Evolutionary conservation across 805 yeast species (phyloP).

Genomic region (Wickerhamiella lipophila): DNA sequence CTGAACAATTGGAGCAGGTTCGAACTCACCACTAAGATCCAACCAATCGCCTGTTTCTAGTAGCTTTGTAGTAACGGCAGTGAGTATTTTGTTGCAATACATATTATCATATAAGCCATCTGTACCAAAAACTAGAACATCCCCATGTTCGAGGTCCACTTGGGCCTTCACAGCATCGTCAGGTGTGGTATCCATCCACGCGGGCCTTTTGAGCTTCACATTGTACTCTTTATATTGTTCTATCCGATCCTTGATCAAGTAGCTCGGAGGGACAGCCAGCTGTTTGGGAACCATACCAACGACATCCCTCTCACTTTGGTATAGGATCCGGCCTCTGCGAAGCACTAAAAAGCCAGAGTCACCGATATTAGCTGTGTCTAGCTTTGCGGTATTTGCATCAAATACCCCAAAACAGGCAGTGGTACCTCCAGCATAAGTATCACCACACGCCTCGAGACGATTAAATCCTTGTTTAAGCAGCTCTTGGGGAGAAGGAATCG

Average conservation of each 20-base stretch:
- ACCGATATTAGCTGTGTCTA: constrained; percentile 71
- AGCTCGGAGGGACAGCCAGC: constrained; percentile 66
- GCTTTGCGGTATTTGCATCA: constrained; percentile 34
- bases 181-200: constrained; percentile 52
- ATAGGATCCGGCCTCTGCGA: constrained; percentile 46
- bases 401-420: constrained; percentile 78
- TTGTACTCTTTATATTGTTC: constrained; percentile 1
- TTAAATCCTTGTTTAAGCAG: constrained; percentile 47
- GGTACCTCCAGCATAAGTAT: constrained; percentile 81
- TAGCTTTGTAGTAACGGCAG: constrained; percentile 47
- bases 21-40: constrained; percentile 22
- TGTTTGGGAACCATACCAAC: constrained; percentile 62
- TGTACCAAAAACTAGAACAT: constrained; percentile 73
- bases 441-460: constrained; percentile 39
- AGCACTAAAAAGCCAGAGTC: constrained; percentile 92
- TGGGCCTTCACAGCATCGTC: constrained; percentile 50
- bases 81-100: constrained; percentile 54
- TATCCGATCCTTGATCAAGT: constrained; percentile 20
- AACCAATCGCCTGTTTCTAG: constrained; percentile 27
- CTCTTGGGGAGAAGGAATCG: constrained; percentile 31
- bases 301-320: constrained; percentile 15
- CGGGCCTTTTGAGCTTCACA: constrained; percentile 8
- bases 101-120: constrained; percentile 92
- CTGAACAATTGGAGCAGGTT: constrained; percentile 17
- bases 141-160: constrained; percentile 56